These are phyloP conservation scores for Volvariella surrecta DNA, from an alignment of 1,284 basidiomycete genomes.

Conservation along the genomic window DNA sequence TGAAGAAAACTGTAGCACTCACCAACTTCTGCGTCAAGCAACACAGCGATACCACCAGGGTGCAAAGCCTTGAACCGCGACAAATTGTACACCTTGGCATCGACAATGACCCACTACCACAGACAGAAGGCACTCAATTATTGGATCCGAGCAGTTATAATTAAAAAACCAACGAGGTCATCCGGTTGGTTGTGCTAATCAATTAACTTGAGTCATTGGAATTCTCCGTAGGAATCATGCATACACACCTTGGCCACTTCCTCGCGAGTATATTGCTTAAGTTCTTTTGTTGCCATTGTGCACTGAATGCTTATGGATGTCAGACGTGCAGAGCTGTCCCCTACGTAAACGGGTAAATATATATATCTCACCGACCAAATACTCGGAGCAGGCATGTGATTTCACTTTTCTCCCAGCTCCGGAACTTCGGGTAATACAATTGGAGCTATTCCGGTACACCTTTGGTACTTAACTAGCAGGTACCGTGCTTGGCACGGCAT, in stretches of 20 bases:
- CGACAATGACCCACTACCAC: constrained; percentile 72
- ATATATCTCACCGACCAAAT: no score
- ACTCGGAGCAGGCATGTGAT: no score
- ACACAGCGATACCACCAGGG: constrained; percentile 68
- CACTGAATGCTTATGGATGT: background rate
- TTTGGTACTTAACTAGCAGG: no score
- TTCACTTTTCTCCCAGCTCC: no score
- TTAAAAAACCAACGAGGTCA: constrained; percentile 33
- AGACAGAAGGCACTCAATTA: background rate
- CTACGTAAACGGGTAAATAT: no score
- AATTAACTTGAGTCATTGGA: background rate
- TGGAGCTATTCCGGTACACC: no score
- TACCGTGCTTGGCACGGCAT: no score
- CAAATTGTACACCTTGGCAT: constrained; percentile 77
- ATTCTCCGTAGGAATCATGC: background rate
- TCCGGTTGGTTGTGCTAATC: constrained; percentile 52
- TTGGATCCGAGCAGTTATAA: background rate
- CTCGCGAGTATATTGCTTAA: constrained; percentile 34
- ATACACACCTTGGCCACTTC: constrained; percentile 38
- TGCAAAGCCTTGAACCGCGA: constrained; percentile 73
- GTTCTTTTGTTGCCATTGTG: constrained; percentile 28
- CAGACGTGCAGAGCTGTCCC: no score
- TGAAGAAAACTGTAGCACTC: constrained; percentile 13
- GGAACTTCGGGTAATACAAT: no score
- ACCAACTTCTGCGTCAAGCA: constrained; percentile 62